Evolutionary conservation across 2,329 filamentous ascomycete species (phyloP).

Genomic region (Xylaria sp.): DNA sequence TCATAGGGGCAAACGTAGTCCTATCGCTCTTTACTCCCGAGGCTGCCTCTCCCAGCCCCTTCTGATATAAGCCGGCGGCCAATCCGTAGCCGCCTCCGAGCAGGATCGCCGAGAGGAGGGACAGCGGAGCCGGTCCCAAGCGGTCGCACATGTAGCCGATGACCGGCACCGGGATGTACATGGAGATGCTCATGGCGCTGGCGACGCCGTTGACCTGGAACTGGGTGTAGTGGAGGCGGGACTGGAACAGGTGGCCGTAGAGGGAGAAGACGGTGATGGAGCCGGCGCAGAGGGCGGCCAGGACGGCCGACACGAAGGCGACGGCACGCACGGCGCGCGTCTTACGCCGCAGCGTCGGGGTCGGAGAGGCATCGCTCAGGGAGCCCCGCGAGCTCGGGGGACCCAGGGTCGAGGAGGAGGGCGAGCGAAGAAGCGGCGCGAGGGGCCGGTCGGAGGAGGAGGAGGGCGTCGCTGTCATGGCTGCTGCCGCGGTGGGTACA

Average conservation of each 20-base stretch:
- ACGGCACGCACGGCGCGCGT: slow-evolving; percentile 42
- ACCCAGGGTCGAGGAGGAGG: slow-evolving; percentile 35
- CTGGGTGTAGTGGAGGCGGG: slow-evolving; percentile 83
- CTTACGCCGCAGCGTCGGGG: slow-evolving; percentile 27
- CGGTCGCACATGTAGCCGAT: slow-evolving; percentile 93
- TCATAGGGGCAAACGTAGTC: slow-evolving; percentile 81
- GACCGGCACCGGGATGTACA: slow-evolving; percentile 89
- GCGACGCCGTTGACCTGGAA: slow-evolving; percentile 87
- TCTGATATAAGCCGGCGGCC: slow-evolving; percentile 75
- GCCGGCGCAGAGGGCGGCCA: slow-evolving; percentile 75
- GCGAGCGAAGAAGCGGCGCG: slow-evolving; percentile 33
- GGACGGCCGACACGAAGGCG: slow-evolving; percentile 57
- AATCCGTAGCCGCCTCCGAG: slow-evolving; percentile 83
- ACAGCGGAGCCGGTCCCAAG: slow-evolving; percentile 76
- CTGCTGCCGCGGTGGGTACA: slow-evolving; percentile 24
- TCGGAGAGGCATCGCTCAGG: slow-evolving; percentile 31
- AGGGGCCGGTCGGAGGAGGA: slow-evolving; percentile 25
- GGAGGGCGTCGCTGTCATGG: slow-evolving; percentile 28
- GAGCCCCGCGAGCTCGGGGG: slow-evolving; percentile 34
- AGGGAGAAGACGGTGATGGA: slow-evolving; percentile 93
- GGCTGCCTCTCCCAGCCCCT: slow-evolving; percentile 40
- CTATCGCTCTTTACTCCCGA: slow-evolving; percentile 45
- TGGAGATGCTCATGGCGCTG: slow-evolving; percentile 81
- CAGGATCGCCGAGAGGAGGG: slow-evolving; percentile 69
- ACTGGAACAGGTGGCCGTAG: slow-evolving; percentile 89